Conservation (phyloP, 2,329 filamentous ascomycete genomes). For the Pyrenophora seminiperda region DNA sequence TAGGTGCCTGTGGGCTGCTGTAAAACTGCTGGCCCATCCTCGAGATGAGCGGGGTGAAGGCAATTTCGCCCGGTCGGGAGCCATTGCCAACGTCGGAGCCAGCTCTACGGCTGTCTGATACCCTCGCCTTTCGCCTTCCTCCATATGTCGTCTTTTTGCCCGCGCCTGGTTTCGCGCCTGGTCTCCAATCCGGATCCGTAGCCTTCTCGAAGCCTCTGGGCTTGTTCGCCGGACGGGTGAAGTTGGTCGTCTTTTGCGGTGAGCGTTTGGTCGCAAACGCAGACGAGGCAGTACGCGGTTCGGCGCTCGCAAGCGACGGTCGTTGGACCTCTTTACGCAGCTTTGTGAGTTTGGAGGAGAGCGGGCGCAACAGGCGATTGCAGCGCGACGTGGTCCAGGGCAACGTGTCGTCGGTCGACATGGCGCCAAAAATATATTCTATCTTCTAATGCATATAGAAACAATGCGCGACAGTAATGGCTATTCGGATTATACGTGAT, state of each 20-base stretch:
- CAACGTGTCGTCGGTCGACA: slow-evolving; percentile 40
- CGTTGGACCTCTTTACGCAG: slow-evolving; percentile 43
- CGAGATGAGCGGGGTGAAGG: slow-evolving; percentile 44
- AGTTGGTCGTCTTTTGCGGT: slow-evolving; percentile 33
- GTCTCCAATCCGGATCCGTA: slow-evolving; percentile 46
- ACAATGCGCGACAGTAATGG: not conserved
- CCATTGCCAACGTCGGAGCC: slow-evolving; percentile 1
- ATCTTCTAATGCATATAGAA: slow-evolving; percentile 21
- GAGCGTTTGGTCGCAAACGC: slow-evolving; percentile 34
- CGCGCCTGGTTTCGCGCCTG: slow-evolving; percentile 27
- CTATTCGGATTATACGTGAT: slow-evolving; percentile 8
- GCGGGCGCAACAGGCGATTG: slow-evolving; percentile 50
- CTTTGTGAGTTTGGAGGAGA: slow-evolving; percentile 49
- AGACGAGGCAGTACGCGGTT: slow-evolving; percentile 28
- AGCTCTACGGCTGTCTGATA: slow-evolving; percentile 6
- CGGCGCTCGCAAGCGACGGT: slow-evolving; percentile 24
- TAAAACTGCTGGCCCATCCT: slow-evolving; percentile 35
- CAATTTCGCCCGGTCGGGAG: slow-evolving; percentile 40
- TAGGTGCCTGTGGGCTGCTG: slow-evolving; percentile 38
- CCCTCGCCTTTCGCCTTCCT: slow-evolving; percentile 31
- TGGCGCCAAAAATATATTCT: slow-evolving; percentile 32
- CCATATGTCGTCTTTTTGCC: slow-evolving; percentile 45
- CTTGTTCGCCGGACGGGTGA: slow-evolving; percentile 34
- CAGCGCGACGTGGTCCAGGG: slow-evolving; percentile 53
- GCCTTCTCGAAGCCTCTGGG: slow-evolving; percentile 43